Evolutionary conservation across 2,329 filamentous ascomycete species (phyloP).

Genomic region (Aspergillus vadensis): DNA sequence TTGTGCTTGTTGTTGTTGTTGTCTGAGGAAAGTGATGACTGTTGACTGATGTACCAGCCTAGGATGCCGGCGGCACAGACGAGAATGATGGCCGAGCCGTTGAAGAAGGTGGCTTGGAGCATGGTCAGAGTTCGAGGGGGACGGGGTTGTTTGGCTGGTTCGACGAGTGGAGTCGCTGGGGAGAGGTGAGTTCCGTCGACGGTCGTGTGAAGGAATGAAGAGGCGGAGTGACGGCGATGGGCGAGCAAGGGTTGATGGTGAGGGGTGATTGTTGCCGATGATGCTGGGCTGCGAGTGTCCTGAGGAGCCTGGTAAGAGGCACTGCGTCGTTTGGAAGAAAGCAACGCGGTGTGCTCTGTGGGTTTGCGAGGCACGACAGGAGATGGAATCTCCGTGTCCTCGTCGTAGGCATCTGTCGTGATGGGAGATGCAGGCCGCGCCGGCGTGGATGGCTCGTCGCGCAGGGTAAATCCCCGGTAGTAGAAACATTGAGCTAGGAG

Average conservation of each 20-base stretch:
- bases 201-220: slow-evolving; percentile 50
- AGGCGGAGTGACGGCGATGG: slow-evolving; percentile 29
- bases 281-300: slow-evolving; percentile 8
- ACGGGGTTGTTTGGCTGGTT: slow-evolving; percentile 43
- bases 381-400: slow-evolving; percentile 21
- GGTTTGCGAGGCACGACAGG: slow-evolving; percentile 19
- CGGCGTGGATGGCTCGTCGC: slow-evolving; percentile 31
- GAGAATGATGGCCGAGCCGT: slow-evolving; percentile 72
- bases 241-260: slow-evolving; percentile 12
- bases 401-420: slow-evolving; percentile 17
- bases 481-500: slow-evolving; percentile 90
- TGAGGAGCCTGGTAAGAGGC: slow-evolving; percentile 18
- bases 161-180: slow-evolving; percentile 76
- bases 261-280: slow-evolving; percentile 21
- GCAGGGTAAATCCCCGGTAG: slow-evolving; percentile 74
- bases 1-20: slow-evolving; percentile 30
- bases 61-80: slow-evolving; percentile 80
- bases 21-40: slow-evolving; percentile 30
- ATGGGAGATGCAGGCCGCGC: neutral
- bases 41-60: slow-evolving; percentile 77
- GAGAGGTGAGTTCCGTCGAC: slow-evolving; percentile 71
- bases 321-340: slow-evolving; percentile 25
- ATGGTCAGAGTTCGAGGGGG: slow-evolving; percentile 36
- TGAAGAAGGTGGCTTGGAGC: slow-evolving; percentile 64
- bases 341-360: slow-evolving; percentile 35